Evolutionary conservation across 2,329 filamentous ascomycete species (phyloP).

Genomic region (Cytospora paraplurivora): DNA sequence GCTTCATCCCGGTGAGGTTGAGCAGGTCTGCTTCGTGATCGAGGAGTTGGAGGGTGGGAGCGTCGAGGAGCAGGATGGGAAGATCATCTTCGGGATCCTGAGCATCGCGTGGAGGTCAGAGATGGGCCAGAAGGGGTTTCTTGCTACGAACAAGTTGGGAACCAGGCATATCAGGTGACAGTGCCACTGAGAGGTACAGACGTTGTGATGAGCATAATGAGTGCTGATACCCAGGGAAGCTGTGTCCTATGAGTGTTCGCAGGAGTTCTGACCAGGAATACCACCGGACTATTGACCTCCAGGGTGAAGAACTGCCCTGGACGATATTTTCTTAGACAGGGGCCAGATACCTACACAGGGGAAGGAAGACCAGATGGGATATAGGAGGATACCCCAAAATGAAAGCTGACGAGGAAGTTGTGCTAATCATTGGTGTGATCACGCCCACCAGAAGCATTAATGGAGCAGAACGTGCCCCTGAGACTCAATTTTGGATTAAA

Average conservation of each 20-base stretch:
- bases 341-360: no score
- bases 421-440: no score
- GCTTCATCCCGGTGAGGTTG: constrained; percentile 63
- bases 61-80: constrained; percentile 59
- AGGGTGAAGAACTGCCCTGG: not conserved
- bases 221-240: no score
- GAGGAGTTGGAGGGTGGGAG: constrained; percentile 45
- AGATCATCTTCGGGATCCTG: constrained; percentile 75
- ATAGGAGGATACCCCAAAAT: no score
- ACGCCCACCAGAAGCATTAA: not conserved
- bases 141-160: constrained; percentile 83
- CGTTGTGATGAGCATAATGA: not conserved
- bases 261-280: not conserved
- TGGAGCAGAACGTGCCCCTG: not conserved
- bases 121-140: constrained; percentile 85
- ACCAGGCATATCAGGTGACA: constrained; percentile 41
- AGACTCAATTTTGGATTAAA: not conserved
- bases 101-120: constrained; percentile 85
- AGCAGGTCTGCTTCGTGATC: constrained; percentile 67
- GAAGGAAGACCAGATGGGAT: no score
- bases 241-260: not conserved
- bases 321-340: not conserved
- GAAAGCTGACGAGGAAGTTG: no score
- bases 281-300: not conserved
- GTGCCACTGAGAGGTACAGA: not conserved